Percentiles rank a stretch among this genome's conserved stretches.
These are phyloP conservation scores for Debaryomyces coudertii DNA, from an alignment of 1,139 yeast genomes.

Conservation along the genomic window DNA sequence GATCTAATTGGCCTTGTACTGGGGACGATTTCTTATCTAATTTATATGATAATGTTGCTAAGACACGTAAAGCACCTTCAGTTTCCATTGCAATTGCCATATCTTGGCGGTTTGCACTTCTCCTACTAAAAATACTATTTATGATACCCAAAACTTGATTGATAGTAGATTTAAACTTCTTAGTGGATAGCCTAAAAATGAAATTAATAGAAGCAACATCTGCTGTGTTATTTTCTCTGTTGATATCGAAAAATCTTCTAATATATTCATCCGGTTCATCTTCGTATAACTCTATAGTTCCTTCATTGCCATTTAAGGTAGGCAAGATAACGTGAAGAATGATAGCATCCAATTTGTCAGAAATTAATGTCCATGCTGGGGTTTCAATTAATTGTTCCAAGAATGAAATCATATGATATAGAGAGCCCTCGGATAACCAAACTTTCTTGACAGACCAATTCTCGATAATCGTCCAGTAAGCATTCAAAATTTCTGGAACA, in stretches of 20 bases:
- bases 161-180: slow-evolving; percentile 50
- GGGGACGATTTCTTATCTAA: slow-evolving; percentile 45
- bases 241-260: slow-evolving; percentile 68
- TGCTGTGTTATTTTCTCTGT: slow-evolving; percentile 72
- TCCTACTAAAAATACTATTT: slow-evolving; percentile 52
- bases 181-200: slow-evolving; percentile 52
- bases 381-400: slow-evolving; percentile 62
- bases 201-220: slow-evolving; percentile 85
- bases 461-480: slow-evolving; percentile 62
- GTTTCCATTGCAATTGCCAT: slow-evolving; percentile 40
- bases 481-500: slow-evolving; percentile 62
- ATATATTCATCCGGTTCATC: slow-evolving; percentile 77
- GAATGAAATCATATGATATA: slow-evolving; percentile 65
- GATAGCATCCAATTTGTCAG: slow-evolving; percentile 60
- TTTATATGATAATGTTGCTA: slow-evolving; percentile 49
- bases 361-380: slow-evolving; percentile 56
- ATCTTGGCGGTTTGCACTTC: slow-evolving; percentile 37
- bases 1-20: slow-evolving; percentile 49
- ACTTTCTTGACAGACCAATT: slow-evolving; percentile 58
- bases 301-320: slow-evolving; percentile 57
- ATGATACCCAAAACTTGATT: slow-evolving; percentile 48
- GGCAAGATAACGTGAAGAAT: slow-evolving; percentile 65
- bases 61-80: slow-evolving; percentile 55
- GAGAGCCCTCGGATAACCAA: slow-evolving; percentile 63
- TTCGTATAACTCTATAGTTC: slow-evolving; percentile 63